A percentile compares a stretch with the other conserved stretches of the same genome.
phyloP scores from a whole-genome alignment of 495 filamentous ascomycete genomes.

The Penicillium nucicola region DNA sequence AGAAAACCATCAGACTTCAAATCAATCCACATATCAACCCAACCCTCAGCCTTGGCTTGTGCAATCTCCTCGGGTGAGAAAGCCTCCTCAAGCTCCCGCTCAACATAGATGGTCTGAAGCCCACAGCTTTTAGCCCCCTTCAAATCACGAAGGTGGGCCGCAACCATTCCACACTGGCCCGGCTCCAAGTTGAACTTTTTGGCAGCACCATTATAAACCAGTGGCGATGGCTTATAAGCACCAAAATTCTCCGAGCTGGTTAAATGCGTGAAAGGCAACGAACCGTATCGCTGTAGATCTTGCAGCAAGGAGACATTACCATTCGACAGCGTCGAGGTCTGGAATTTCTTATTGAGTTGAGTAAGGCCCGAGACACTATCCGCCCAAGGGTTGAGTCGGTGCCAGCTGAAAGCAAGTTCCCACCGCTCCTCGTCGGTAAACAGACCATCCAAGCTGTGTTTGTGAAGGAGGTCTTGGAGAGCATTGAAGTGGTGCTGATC shows the following conservation, averaged over 20 bases:
- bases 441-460: slow-evolving; percentile 52
- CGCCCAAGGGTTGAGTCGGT: slow-evolving; percentile 65
- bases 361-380: slow-evolving; percentile 58
- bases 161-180: slow-evolving; percentile 70
- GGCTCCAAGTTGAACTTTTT: slow-evolving; percentile 53
- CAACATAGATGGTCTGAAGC: slow-evolving; percentile 72
- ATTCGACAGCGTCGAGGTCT: slow-evolving; percentile 68
- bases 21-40: slow-evolving; percentile 45
- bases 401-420: slow-evolving; percentile 63
- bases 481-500: slow-evolving; percentile 68
- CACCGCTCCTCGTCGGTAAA: slow-evolving; percentile 57
- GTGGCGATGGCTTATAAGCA: slow-evolving; percentile 73
- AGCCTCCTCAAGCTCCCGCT: slow-evolving; percentile 62
- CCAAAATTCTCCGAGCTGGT: slow-evolving; percentile 66
- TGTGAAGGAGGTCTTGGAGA: slow-evolving; percentile 52
- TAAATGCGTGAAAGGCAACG: slow-evolving; percentile 59
- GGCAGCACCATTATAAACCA: slow-evolving; percentile 66
- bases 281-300: slow-evolving; percentile 57
- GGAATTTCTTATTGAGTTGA: slow-evolving; percentile 51
- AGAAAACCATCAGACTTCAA: slow-evolving; percentile 25
- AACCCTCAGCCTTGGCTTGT: slow-evolving; percentile 52
- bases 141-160: slow-evolving; percentile 69
- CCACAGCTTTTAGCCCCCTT: slow-evolving; percentile 62
- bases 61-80: slow-evolving; percentile 50
- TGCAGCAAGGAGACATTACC: slow-evolving; percentile 64